Conservation (phyloP, 1,284 basidiomycete species). For the Ustilago tritici region DNA sequence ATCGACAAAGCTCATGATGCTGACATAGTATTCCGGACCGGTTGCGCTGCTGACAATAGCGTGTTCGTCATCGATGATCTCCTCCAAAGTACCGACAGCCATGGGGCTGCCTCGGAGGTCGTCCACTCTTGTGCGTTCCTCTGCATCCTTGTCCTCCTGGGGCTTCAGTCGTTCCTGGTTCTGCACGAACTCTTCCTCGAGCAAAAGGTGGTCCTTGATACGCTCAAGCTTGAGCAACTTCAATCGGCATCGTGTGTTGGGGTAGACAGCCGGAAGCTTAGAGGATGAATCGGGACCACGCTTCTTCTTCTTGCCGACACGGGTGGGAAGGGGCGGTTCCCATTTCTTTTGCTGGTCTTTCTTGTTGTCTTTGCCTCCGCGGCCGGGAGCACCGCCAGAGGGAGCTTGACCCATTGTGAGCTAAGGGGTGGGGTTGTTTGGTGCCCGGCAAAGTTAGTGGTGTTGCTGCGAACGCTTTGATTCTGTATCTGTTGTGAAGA, state of each 20-base stretch:
- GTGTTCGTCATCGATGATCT: constrained; percentile 99
- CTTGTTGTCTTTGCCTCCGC: constrained; percentile 60
- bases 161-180: constrained; percentile 81
- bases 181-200: constrained; percentile 97
- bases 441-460: no score
- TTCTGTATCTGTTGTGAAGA: no score
- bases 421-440: background rate
- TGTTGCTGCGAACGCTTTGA: no score
- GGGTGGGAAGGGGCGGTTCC: constrained; percentile 97
- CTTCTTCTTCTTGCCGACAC: constrained; percentile 93
- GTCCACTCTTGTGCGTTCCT: constrained; percentile 93
- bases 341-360: constrained; percentile 86
- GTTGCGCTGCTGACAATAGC: constrained; percentile 95
- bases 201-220: constrained; percentile 96
- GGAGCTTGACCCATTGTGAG: constrained; percentile 62
- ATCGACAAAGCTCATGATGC: constrained; percentile 98
- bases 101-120: constrained; percentile 95
- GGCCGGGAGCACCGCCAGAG: constrained; percentile 59
- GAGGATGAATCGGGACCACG: constrained; percentile 90
- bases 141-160: constrained; percentile 93
- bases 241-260: constrained; percentile 93
- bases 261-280: constrained; percentile 92
- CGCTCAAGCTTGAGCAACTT: constrained; percentile 96
- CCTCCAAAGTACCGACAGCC: constrained; percentile 96
- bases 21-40: constrained; percentile 97